phyloP scores from a whole-genome alignment of 2,329 filamentous ascomycete species.

The Epichloe bromicola region DNA sequence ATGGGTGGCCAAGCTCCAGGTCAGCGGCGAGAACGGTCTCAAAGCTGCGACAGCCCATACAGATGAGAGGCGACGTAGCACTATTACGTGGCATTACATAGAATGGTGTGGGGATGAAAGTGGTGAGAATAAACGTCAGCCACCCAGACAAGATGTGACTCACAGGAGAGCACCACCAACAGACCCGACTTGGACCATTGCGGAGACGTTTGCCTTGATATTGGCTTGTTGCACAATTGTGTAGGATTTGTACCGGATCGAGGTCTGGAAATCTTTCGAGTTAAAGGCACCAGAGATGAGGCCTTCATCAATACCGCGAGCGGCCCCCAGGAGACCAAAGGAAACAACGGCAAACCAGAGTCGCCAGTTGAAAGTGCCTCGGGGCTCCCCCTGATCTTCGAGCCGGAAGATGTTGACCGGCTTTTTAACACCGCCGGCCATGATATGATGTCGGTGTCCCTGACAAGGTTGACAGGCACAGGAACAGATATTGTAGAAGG shows the following conservation, averaged over 20 bases:
- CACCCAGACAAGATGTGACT: constrained; percentile 5
- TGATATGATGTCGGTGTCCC: constrained; percentile 24
- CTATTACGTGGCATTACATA: neutral
- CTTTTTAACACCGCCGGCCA: constrained; percentile 40
- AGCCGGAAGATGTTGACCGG: constrained; percentile 52
- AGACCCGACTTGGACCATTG: constrained; percentile 71
- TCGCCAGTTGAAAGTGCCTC: constrained; percentile 62
- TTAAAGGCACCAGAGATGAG: constrained; percentile 61
- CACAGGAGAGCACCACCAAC: constrained; percentile 54
- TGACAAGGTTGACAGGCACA: neutral
- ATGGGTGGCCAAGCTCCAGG: neutral
- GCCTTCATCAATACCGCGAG: constrained; percentile 69
- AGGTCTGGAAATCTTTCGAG: constrained; percentile 47
- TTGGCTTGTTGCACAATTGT: constrained; percentile 43
- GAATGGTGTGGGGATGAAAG: neutral
- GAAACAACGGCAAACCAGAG: constrained; percentile 65
- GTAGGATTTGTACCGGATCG: constrained; percentile 45
- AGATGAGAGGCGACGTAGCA: neutral
- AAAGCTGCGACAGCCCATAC: neutral
- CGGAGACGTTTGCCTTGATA: constrained; percentile 63
- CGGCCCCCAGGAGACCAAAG: constrained; percentile 64
- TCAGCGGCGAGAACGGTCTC: neutral
- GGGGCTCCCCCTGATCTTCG: constrained; percentile 52
- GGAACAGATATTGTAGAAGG: neutral
- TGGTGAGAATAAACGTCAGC: neutral